A percentile compares a stretch with the other conserved stretches of the same genome.
phyloP scores from a whole-genome alignment of 306 rosid genomes.

The Cucurbita maxima region DNA sequence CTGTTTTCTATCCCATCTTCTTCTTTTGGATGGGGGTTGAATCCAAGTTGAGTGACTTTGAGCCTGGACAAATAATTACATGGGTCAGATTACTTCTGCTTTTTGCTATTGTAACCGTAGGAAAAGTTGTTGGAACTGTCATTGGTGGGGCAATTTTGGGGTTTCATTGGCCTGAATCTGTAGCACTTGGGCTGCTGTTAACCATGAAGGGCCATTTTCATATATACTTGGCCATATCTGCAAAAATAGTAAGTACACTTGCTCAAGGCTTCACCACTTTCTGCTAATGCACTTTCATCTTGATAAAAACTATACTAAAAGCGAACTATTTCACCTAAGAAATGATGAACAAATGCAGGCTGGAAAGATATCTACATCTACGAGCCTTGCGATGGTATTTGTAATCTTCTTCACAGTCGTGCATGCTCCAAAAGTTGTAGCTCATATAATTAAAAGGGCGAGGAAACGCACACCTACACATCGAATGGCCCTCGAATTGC shows the following conservation, averaged over 20 bases:
- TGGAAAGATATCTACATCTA: constrained; percentile 17
- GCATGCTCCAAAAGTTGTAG: constrained; percentile 54
- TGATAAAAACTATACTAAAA: background rate
- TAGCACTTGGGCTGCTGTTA: constrained; percentile 74
- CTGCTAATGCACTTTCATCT: background rate
- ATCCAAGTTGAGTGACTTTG: constrained; percentile 30
- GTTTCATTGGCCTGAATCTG: constrained; percentile 71
- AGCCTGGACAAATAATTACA: constrained; percentile 15
- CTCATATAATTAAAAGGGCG: constrained; percentile 65
- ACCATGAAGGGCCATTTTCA: constrained; percentile 84
- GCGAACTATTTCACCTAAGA: background rate
- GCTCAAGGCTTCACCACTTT: constrained; percentile 1
- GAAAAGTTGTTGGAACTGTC: constrained; percentile 62
- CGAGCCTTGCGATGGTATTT: constrained; percentile 40
- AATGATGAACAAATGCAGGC: constrained; percentile 20
- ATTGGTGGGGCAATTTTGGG: constrained; percentile 53
- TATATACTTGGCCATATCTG: constrained; percentile 60
- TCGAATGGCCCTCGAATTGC: constrained; percentile 57
- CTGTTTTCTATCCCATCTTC: constrained; percentile 64
- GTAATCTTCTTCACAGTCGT: constrained; percentile 52
- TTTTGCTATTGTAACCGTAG: constrained; percentile 21
- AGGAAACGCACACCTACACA: constrained; percentile 52
- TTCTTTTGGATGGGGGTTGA: constrained; percentile 90
- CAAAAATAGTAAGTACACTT: constrained; percentile 44
- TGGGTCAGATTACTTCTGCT: constrained; percentile 41